phyloP scores from a whole-genome alignment of 75 land plant species.

The Ceratopteris richardii region DNA sequence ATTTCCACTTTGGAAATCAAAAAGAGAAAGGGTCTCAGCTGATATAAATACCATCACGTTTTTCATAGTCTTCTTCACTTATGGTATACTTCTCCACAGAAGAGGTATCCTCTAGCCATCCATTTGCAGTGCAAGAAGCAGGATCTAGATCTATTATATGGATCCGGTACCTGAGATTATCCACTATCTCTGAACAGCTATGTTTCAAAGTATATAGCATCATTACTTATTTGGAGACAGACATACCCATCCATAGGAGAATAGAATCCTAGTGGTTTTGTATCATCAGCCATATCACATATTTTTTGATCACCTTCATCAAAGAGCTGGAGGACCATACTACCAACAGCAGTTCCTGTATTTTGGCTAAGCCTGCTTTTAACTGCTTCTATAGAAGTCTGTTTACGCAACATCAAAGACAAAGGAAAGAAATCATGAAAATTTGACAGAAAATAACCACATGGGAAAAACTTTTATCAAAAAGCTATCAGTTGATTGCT shows the following conservation, averaged over 20 bases:
- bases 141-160: slow-evolving; percentile 92
- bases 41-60: slow-evolving; percentile 32
- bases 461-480: no score
- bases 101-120: slow-evolving; percentile 98
- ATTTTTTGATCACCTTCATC: slow-evolving; percentile 53
- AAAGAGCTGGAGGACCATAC: slow-evolving; percentile 79
- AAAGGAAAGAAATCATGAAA: no score
- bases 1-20: no score
- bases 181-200: background rate
- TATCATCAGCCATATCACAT: slow-evolving; percentile 49
- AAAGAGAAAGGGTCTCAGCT: no score
- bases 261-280: slow-evolving; percentile 66
- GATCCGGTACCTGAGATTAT: slow-evolving; percentile 54
- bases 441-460: no score
- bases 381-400: slow-evolving; percentile 59
- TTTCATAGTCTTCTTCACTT: slow-evolving; percentile 80
- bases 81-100: slow-evolving; percentile 87
- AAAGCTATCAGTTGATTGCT: no score
- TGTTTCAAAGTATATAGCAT: no score
- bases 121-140: slow-evolving; percentile 87
- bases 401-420: no score
- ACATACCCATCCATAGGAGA: slow-evolving; percentile 81
- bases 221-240: no score
- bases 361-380: slow-evolving; percentile 80
- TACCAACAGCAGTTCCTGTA: slow-evolving; percentile 72